Percentiles rank a stretch among this genome's conserved stretches.
Evolutionary conservation across 257 asterid genomes (phyloP).

Genomic region (Ilex asprella): DNA sequence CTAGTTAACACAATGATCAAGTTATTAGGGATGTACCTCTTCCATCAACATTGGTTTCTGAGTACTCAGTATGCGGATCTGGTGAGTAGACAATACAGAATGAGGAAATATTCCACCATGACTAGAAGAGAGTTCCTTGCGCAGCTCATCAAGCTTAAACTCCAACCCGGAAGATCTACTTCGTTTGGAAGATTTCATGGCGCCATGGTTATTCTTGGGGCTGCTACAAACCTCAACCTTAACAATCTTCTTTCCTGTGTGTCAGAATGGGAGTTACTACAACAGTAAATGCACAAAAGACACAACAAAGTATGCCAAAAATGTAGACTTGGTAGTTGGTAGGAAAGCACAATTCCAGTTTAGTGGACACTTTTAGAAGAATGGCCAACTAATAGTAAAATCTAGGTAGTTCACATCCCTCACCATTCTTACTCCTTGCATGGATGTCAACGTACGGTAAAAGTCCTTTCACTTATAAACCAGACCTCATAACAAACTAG

Average conservation of each 20-base stretch:
- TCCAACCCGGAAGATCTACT: slow-evolving; percentile 54
- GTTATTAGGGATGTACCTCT: slow-evolving; percentile 43
- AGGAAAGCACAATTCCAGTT: background rate
- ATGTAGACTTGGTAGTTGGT: background rate
- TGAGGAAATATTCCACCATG: slow-evolving; percentile 94
- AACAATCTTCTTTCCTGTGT: slow-evolving; percentile 62
- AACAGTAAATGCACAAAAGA: background rate
- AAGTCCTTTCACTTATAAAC: too few relatives aligned
- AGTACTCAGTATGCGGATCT: slow-evolving; percentile 46
- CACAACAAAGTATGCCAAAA: background rate
- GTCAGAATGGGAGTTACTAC: slow-evolving; percentile 2
- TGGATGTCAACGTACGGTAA: too few relatives aligned
- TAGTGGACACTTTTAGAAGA: too few relatives aligned
- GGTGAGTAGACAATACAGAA: slow-evolving; percentile 83
- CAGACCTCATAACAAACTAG: too few relatives aligned
- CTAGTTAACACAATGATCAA: background rate
- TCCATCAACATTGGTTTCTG: slow-evolving; percentile 56
- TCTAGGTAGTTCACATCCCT: too few relatives aligned
- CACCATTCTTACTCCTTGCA: too few relatives aligned
- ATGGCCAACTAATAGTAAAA: too few relatives aligned
- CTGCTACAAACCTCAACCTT: slow-evolving; percentile 59
- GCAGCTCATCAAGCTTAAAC: slow-evolving; percentile 72
- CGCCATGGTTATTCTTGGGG: slow-evolving; percentile 29
- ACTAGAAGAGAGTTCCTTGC: slow-evolving; percentile 66
- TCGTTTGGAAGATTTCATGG: slow-evolving; percentile 45